Percentiles rank a stretch among this genome's conserved stretches.
Conservation (phyloP, 352 stramenopile genomes). For the Pythium brassicae region DNA sequence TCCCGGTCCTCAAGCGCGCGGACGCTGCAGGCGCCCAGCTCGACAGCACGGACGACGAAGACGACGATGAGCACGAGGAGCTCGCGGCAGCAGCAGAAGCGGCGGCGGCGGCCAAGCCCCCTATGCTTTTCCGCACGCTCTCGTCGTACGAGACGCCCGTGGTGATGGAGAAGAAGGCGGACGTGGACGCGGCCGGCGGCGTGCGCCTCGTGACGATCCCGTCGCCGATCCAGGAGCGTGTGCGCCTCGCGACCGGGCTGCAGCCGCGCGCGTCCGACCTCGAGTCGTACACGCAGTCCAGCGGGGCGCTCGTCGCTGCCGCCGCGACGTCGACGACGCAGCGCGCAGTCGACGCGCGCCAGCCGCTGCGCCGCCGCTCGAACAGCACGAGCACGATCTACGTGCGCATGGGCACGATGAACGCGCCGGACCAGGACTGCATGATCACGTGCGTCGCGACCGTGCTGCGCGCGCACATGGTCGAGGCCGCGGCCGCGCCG, state of each 20-base stretch:
- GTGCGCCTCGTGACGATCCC: slow-evolving; percentile 25
- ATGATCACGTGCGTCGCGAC: slow-evolving; percentile 96
- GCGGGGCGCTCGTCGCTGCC: background rate
- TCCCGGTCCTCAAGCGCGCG: slow-evolving; percentile 6
- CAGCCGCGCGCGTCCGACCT: slow-evolving; percentile 46
- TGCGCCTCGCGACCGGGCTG: slow-evolving; percentile 39
- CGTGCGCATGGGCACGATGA: slow-evolving; percentile 91
- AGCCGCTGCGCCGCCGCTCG: slow-evolving; percentile 81
- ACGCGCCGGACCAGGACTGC: slow-evolving; percentile 93
- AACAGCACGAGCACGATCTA: slow-evolving; percentile 95
- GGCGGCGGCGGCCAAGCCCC: slow-evolving; percentile 28
- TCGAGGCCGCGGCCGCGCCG: slow-evolving; percentile 71
- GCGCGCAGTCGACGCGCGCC: slow-evolving; percentile 16
- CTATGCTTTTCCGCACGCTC: slow-evolving; percentile 62
- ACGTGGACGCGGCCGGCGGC: slow-evolving; percentile 7
- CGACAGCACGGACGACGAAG: slow-evolving; percentile 31
- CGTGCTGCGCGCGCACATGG: slow-evolving; percentile 94
- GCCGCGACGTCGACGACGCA: background rate
- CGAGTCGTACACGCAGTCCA: slow-evolving; percentile 42
- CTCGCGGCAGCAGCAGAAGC: slow-evolving; percentile 9
- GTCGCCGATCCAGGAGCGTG: slow-evolving; percentile 67
- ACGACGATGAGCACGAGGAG: slow-evolving; percentile 25
- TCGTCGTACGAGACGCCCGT: slow-evolving; percentile 81
- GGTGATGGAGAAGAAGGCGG: slow-evolving; percentile 45
- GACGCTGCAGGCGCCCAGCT: slow-evolving; percentile 26